A percentile compares a stretch with the other conserved stretches of the same genome.
phyloP scores from a whole-genome alignment of 1,284 basidiomycete genomes.

The Ceratobasidium sp. region DNA sequence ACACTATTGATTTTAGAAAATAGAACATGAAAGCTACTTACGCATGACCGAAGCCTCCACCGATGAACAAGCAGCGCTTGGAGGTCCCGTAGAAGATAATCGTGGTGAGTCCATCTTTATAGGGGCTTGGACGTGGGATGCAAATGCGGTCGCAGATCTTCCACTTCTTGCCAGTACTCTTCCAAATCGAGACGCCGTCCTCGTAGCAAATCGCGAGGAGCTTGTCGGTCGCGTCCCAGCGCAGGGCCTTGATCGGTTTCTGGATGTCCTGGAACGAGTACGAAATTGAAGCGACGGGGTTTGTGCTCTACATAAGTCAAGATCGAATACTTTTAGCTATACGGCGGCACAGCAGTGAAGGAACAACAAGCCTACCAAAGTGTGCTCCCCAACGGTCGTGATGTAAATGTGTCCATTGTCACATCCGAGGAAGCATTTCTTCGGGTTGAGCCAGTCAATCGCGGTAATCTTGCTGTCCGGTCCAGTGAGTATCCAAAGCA shows the following conservation, averaged over 20 bases:
- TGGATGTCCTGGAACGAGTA: slow-evolving; percentile 4
- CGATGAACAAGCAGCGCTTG: not conserved
- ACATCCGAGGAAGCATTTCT: not conserved
- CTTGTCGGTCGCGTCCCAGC: not conserved
- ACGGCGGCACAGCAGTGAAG: too few relatives aligned
- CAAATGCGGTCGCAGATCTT: not conserved
- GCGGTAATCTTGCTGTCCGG: not conserved
- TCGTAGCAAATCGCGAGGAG: not conserved
- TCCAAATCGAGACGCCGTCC: not conserved
- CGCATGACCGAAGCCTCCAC: not conserved
- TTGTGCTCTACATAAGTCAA: too few relatives aligned
- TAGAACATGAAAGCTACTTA: too few relatives aligned
- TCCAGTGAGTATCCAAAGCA: not conserved
- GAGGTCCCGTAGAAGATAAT: not conserved
- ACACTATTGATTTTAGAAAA: too few relatives aligned
- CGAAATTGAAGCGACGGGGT: not conserved
- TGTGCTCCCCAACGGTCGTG: not conserved
- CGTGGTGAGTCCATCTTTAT: not conserved
- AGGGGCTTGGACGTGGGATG: too few relatives aligned
- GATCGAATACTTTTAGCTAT: too few relatives aligned
- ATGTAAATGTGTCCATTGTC: not conserved
- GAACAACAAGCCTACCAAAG: not conserved
- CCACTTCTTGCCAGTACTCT: not conserved
- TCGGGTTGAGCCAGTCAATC: not conserved
- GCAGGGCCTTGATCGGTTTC: not conserved